Base-by-base conservation (phyloP, 1,284 basidiomycete species). In the Rhodotorula glutinis region DNA sequence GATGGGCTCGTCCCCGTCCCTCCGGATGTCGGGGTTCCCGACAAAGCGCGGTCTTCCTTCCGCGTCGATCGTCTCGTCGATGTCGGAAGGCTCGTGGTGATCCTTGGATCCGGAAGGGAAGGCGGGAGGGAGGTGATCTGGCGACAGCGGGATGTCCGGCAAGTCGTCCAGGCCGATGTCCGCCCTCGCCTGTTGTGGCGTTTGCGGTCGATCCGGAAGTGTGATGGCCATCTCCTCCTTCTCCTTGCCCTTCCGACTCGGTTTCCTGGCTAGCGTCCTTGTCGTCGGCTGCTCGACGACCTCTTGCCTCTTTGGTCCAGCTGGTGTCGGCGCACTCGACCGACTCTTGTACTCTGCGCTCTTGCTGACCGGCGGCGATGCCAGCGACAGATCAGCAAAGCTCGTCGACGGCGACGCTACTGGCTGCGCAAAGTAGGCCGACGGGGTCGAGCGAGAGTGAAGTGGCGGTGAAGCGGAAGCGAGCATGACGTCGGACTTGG, bases 1-100 rank as follows among this genome's bases (percentile, higher is more conserved):
- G 23, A 77, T 71, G 13, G 75, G 74, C 65, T 77, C 76, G 60
- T 75, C 69, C n/a, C 59, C 38, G 61, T 76, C 75, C 33, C 67
- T 55, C 9, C 77, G 75, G 63, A 75, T 74, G 49, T 54, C 53
- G 41, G 72, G 66, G 51, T 76, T 69, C 10, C 75, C 75, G 41
- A 76, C 75, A 54, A 73, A 76, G 25, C 73, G 63, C 9, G 66
- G 53, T n/a, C 56, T n/a, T 13, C 52, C 61, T 16, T 64, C 57
- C 1, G 11, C 43, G 38, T 63, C 62, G 4, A 25, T 0, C 9
- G 33, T 23, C 19, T 38, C 62, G 27, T 63, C 62, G 10, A 47
- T 43, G 16, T 44, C 44, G 4, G 27, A n/a, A 25, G 23, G 51
- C 19, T 56, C 13, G n/a, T 25, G 44, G n/a, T 23, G 13, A 40